phyloP scores from a whole-genome alignment of 1,284 basidiomycete species.

The Athelia psychrophila region DNA sequence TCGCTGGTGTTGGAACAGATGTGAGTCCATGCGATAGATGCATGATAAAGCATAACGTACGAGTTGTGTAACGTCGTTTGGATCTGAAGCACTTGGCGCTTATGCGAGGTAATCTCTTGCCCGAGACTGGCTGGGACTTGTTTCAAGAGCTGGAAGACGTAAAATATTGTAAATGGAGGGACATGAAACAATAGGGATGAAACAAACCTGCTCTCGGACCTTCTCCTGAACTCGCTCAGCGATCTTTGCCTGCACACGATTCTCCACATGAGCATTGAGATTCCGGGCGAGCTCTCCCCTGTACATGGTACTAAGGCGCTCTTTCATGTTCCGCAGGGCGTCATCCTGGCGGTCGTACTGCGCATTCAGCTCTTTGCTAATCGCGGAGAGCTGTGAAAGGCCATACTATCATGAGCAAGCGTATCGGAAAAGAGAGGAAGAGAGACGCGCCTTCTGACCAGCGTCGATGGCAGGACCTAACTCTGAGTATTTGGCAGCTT shows the following conservation, averaged over 20 bases:
- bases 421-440: not conserved
- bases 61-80: constrained; percentile 45
- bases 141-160: constrained; percentile 31
- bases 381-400: constrained; percentile 30
- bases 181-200: not conserved
- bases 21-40: not conserved
- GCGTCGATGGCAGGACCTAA: constrained; percentile 42
- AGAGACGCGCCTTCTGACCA: constrained; percentile 34
- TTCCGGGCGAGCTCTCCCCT: constrained; percentile 35
- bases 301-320: constrained; percentile 33
- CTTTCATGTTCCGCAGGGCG: constrained; percentile 32
- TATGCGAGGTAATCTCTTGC: constrained; percentile 28
- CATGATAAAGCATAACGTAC: constrained; percentile 26
- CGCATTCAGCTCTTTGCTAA: constrained; percentile 32
- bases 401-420: not conserved
- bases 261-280: constrained; percentile 26
- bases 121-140: constrained; percentile 39
- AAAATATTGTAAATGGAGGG: too few relatives aligned
- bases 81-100: constrained; percentile 36
- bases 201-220: constrained; percentile 25
- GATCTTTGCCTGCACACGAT: constrained; percentile 35
- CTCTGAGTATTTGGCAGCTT: constrained; percentile 39
- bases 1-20: constrained; percentile 31
- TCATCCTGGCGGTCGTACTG: constrained; percentile 37
- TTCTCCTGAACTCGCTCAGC: constrained; percentile 31